Evolutionary conservation across 192 early-diverging fungal genomes (phyloP), one percentile per base, ranked within the genome.

Genomic region (Pecoramyces ruminantium): DNA sequence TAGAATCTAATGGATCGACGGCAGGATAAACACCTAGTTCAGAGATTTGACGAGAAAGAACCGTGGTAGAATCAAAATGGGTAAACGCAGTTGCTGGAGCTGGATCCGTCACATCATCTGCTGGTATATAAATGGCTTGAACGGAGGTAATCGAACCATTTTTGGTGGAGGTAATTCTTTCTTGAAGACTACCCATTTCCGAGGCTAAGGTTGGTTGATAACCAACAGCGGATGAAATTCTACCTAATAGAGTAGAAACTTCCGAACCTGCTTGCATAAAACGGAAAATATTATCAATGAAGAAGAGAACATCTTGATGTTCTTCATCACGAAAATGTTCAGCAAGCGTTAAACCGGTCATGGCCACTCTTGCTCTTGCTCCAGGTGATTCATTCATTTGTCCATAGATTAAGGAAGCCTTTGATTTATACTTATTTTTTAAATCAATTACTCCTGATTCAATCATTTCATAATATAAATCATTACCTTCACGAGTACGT

Each of bases 271-370:
- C 97, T 90, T 98, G 97, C 78, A 96, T 98, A 93, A 98, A 98
- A 86, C 97, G 92, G 96, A 98, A 98, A 94, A 98, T 97, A 93
- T 98, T 98, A 93, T 98, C 97, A 87, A 98, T 94, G 92, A 98
- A 98, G 84, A 98, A 93, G 83, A 98, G 91, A 92, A 98, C 97
- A 86, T 98, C 97, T 91, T 98, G 96, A 84, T 96, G 96, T 88
- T 98, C 97, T 86, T 95, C 93, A 90, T 98, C 97, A 94, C 97
- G 96, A 95, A 98, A 98, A 91, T 98, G 97, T 89, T 98, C 97
- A 85, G 97, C 97, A 84, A 98, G 94, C 85, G 97, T 98, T 85
- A 98, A 89, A 81, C 96, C 96, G 79, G 96, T 97, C 84, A 97
- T 89, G 81, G 96, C 96, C 77, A 98, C 96, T 94, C 96, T 95